Evolutionary conservation across 495 filamentous ascomycete genomes (phyloP).

Genomic region (Aeminium ludgeri): DNA sequence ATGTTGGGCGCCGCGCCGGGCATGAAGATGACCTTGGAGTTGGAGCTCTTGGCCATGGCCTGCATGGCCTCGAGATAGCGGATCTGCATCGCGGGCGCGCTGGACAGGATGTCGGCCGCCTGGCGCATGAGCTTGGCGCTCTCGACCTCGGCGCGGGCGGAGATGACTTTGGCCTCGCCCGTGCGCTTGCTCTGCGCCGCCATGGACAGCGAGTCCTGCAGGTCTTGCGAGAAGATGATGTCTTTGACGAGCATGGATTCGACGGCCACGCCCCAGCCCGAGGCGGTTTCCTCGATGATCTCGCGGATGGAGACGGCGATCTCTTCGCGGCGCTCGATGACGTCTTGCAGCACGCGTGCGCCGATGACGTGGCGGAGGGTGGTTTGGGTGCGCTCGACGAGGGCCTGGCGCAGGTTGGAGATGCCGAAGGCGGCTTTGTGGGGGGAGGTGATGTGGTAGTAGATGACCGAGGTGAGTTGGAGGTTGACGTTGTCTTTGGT

Average conservation of each 20-base stretch:
- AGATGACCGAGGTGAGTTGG: slow-evolving; percentile 90
- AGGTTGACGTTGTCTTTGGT: slow-evolving; percentile 97
- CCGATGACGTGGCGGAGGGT: slow-evolving; percentile 95
- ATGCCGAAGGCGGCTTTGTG: slow-evolving; percentile 98
- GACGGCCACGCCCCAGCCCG: slow-evolving; percentile 88
- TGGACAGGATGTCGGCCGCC: slow-evolving; percentile 86
- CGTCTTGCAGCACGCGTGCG: slow-evolving; percentile 89
- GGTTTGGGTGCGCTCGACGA: slow-evolving; percentile 94
- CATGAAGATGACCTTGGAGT: slow-evolving; percentile 94
- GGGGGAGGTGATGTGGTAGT: slow-evolving; percentile 90
- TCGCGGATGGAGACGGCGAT: slow-evolving; percentile 85
- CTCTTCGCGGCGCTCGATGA: slow-evolving; percentile 97
- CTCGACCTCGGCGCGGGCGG: slow-evolving; percentile 92
- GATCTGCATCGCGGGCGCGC: slow-evolving; percentile 97
- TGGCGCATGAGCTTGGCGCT: slow-evolving; percentile 94
- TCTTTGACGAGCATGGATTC: slow-evolving; percentile 99
- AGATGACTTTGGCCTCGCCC: slow-evolving; percentile 95
- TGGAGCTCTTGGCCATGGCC: slow-evolving; percentile 90
- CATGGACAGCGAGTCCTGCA: slow-evolving; percentile 98
- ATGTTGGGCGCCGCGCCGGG: slow-evolving; percentile 27
- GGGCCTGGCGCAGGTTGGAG: slow-evolving; percentile 78
- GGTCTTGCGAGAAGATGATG: slow-evolving; percentile 89
- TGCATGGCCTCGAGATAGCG: slow-evolving; percentile 99
- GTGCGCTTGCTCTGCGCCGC: slow-evolving; percentile 99
- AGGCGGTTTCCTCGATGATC: slow-evolving; percentile 92